Conservation (phyloP, 2,329 filamentous ascomycete species). For the Colletotrichum cuscutae region DNA sequence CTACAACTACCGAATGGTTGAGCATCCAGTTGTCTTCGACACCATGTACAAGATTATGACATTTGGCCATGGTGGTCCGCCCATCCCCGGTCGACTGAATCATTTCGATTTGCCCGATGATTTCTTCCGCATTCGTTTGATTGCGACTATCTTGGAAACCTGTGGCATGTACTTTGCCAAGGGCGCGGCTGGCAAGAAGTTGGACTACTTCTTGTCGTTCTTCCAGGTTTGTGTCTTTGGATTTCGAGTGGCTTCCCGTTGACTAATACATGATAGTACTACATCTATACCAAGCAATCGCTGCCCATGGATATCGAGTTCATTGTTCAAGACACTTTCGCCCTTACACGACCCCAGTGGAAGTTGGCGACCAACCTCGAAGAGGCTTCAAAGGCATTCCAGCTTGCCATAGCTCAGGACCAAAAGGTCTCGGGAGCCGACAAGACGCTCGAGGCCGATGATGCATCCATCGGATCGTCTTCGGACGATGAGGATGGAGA, state of each 20-base stretch:
- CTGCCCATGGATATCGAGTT: conserved; percentile 98
- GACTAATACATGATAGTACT: conserved; percentile 70
- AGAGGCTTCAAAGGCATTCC: conserved; percentile 85
- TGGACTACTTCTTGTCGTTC: conserved; percentile 97
- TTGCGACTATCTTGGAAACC: conserved; percentile 90
- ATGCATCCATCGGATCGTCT: conserved; percentile 74
- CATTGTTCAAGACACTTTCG: conserved; percentile 91
- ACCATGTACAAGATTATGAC: conserved; percentile 94
- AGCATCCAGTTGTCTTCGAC: conserved; percentile 95
- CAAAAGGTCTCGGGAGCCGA: conserved; percentile 83
- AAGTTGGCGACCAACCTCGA: conserved; percentile 83
- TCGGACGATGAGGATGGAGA: conserved; percentile 82
- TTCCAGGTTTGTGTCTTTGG: conserved; percentile 73
- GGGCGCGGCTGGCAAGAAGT: conserved; percentile 92
- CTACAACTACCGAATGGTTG: conserved; percentile 97
- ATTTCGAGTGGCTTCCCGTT: background rate
- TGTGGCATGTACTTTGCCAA: conserved; percentile 97
- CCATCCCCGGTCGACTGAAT: conserved; percentile 80
- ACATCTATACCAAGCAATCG: conserved; percentile 88
- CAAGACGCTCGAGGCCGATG: conserved; percentile 76
- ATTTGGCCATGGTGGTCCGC: conserved; percentile 90
- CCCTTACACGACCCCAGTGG: conserved; percentile 89
- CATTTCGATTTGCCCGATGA: conserved; percentile 90
- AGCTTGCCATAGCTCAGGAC: conserved; percentile 88
- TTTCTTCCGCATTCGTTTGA: conserved; percentile 92